Evolutionary conservation across 1,139 yeast genomes (phyloP).

Genomic region (Debaryomyces subglobosus): DNA sequence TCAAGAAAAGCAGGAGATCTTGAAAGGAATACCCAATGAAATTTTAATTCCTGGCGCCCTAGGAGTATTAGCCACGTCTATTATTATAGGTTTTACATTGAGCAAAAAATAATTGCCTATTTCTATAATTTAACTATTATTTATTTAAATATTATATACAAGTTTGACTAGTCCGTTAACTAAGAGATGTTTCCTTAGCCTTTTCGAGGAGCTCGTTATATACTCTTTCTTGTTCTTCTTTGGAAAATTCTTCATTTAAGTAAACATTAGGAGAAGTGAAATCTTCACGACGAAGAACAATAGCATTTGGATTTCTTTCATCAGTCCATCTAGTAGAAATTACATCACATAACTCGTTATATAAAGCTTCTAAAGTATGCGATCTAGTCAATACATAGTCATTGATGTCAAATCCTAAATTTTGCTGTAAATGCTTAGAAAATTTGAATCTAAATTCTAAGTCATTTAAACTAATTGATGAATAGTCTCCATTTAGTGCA

Average conservation of each 20-base stretch:
- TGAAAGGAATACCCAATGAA: constrained; percentile 62
- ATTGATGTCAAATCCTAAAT: constrained; percentile 65
- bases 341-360: constrained; percentile 43
- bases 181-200: constrained; percentile 26
- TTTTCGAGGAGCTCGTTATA: constrained; percentile 35
- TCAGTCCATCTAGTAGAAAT: constrained; percentile 54
- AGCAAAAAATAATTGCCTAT: constrained; percentile 29
- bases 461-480: constrained; percentile 38
- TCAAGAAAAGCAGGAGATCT: constrained; percentile 29
- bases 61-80: constrained; percentile 62
- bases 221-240: constrained; percentile 31
- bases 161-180: constrained; percentile 4
- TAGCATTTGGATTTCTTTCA: constrained; percentile 77
- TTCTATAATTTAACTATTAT: constrained; percentile 1
- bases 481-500: constrained; percentile 19
- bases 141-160: constrained; percentile 10
- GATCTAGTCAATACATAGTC: constrained; percentile 62
- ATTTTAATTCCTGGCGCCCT: constrained; percentile 65
- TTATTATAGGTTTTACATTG: constrained; percentile 55
- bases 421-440: constrained; percentile 58
- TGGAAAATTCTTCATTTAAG: constrained; percentile 47
- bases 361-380: constrained; percentile 49
- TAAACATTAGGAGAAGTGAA: constrained; percentile 51
- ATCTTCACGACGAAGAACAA: constrained; percentile 45
- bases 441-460: constrained; percentile 60